These are phyloP conservation scores for Boletus insuetus DNA, from an alignment of 768 basidiomycete species.

Conservation along the genomic window DNA sequence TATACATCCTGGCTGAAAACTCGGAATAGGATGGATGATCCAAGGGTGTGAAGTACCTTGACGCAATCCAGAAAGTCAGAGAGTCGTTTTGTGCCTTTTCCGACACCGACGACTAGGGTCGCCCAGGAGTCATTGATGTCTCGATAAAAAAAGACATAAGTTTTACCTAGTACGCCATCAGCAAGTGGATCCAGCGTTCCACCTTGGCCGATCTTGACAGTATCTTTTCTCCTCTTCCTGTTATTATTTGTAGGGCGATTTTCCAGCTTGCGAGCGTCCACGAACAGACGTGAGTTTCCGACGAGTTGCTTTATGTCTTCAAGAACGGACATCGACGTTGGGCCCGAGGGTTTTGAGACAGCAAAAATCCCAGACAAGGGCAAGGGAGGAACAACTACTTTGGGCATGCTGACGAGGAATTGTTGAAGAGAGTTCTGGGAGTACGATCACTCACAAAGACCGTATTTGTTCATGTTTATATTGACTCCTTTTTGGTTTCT, in stretches of 20 bases:
- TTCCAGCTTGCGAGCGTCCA: conserved; percentile 54
- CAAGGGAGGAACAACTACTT: conserved; percentile 46
- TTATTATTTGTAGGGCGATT: conserved; percentile 47
- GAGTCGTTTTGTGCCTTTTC: conserved; percentile 86
- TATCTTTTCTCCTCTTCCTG: conserved; percentile 37
- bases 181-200: conserved; percentile 97
- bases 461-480: too few relatives aligned
- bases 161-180: conserved; percentile 86
- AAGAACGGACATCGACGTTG: conserved; percentile 87
- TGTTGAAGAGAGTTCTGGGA: background rate
- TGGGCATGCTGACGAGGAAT: conserved; percentile 56
- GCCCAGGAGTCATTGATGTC: conserved; percentile 1
- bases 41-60: conserved; percentile 55
- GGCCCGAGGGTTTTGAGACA: conserved; percentile 87
- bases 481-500: too few relatives aligned
- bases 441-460: too few relatives aligned
- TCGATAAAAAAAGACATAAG: background rate
- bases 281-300: conserved; percentile 73
- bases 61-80: conserved; percentile 81
- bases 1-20: conserved; percentile 32
- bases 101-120: conserved; percentile 77
- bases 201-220: conserved; percentile 85
- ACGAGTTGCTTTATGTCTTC: conserved; percentile 84
- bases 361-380: conserved; percentile 85
- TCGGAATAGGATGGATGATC: conserved; percentile 2